These are phyloP conservation scores for Aspergillus ruber DNA, from an alignment of 2,329 filamentous ascomycete species.

Conservation along the genomic window DNA sequence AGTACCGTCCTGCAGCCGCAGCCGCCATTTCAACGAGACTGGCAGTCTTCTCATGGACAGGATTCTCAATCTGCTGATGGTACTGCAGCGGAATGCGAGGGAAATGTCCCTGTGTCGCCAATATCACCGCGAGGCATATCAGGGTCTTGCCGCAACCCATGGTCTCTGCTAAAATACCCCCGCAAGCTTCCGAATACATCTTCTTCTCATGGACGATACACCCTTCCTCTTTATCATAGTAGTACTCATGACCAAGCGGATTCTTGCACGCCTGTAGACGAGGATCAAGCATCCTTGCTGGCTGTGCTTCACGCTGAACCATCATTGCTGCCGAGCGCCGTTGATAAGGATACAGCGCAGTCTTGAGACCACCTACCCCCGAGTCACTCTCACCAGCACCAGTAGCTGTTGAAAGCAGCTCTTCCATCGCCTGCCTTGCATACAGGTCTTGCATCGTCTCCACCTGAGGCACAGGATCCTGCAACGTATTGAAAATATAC, in stretches of 20 bases:
- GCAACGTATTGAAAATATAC: conserved; percentile 46
- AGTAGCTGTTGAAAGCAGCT: conserved; percentile 22
- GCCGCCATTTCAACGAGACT: conserved; percentile 72
- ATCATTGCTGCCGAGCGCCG: conserved; percentile 72
- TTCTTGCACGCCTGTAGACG: conserved; percentile 57
- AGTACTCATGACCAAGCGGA: conserved; percentile 59
- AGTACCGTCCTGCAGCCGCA: conserved; percentile 58
- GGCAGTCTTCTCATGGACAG: conserved; percentile 46
- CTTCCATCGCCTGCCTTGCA: conserved; percentile 30
- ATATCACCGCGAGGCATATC: conserved; percentile 70
- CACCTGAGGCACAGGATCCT: conserved; percentile 32
- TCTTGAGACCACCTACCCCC: conserved; percentile 39
- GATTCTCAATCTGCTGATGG: conserved; percentile 43
- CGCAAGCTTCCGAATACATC: conserved; percentile 66
- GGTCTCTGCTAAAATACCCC: conserved; percentile 53
- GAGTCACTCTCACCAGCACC: conserved; percentile 10
- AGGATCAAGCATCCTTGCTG: conserved; percentile 63
- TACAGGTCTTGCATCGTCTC: conserved; percentile 25
- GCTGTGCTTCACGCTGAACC: conserved; percentile 70
- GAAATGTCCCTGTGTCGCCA: conserved; percentile 66
- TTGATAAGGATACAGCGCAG: conserved; percentile 70
- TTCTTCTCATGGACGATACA: conserved; percentile 59
- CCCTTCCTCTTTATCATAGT: conserved; percentile 61
- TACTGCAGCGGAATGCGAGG: conserved; percentile 57
- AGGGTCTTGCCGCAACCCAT: conserved; percentile 72